Base-by-base conservation (phyloP, 805 yeast genomes). In the Nematodospora valgi region DNA sequence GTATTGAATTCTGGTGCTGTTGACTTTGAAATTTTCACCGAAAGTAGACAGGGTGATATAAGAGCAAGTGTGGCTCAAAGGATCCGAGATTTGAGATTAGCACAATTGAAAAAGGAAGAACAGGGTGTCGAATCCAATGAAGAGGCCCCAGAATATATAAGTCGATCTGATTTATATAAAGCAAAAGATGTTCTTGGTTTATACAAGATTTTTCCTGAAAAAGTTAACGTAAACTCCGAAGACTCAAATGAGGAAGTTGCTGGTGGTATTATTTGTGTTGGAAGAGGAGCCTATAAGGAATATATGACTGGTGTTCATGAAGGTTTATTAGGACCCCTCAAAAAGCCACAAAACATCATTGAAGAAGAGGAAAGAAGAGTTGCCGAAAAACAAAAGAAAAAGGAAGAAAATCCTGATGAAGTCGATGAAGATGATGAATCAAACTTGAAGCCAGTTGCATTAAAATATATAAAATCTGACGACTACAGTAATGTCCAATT, bases 221-320 rank as follows among this genome's bases (percentile, higher is more conserved):
- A 61, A 8, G 32, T 64, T 6, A 49, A 57, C 0, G 54, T 59
- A 35, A 74, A 78, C 34, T 81, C 79, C 51, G 67, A 78, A 2
- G 57, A 67, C 21, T 68, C 61, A 4, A 24, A 26, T 2, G 67
- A 68, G 21, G 72, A 76, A 3, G 53, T 54, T 10, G 74, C 80
- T 6, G 97, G 97, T 17, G 98, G 98, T 28, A 82, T 88, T 9
- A 73, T 93, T 14, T 86, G 96, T 54, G 64, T 93, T 17, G 99
- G 99, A 4, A 74, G 99, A 56, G 98, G 98, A 38, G 91, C 97
- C 0, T 93, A 76, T 57, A 91, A 91, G 57, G 99, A 93, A 67
- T 93, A 87, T 54, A 56, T 93, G 35, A 72, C 74, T 28, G 99
- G 99, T 7, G 56, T 93, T 8, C 96, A 93, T 48, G 98, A 93